Evolutionary conservation across 306 rosid genomes (phyloP), one percentile per base, ranked within the genome.

Genomic region (Luffa acutangula): DNA sequence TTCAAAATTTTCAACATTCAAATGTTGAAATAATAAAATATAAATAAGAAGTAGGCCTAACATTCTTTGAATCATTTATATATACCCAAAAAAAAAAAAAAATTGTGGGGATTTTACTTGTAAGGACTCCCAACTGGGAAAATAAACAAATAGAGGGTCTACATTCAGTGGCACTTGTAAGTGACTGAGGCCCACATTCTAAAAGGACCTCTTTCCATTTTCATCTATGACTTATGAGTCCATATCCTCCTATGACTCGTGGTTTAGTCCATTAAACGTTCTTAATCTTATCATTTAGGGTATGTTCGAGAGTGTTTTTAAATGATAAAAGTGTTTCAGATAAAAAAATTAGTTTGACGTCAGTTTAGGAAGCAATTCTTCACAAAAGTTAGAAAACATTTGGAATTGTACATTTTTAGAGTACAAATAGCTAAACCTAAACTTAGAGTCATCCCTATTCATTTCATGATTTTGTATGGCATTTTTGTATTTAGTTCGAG

Each of bases 181-280:
- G 76, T 70, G 76, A 70, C 56, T 70, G 8, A 45, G 76, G 39
- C 76, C 76, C 76, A 70, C 76, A 20, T 46, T 21, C 56, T 70
- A 70, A 45, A 70, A 70, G 18, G 56, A 70, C 76, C 18, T 70
- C 37, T 45, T 20, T 42, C 18, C 5, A 18, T 21, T 42, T 7
- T 4, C 8, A 37, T 65, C 8, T 41, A 64, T 67, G 11, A 57
- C 9, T 14, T n/a, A 6, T 54, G 59, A 54, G 34, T 58, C 4
- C 2, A 58, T 46, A 46, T 46, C 10, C 1, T 8, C 9, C 9
- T 46, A 8, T 46, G 3, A 46, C 51, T 46, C 51, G 2, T 46
- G 13, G 1, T 46, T 46, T 46, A 48, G 9, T 46, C 12, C 3
- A 5, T 14, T 49, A 3, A 39, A 39, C 42, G 42, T 3, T 39